phyloP scores from a whole-genome alignment of 2,329 filamentous ascomycete species.

The Drechslerella coelobrocha region DNA sequence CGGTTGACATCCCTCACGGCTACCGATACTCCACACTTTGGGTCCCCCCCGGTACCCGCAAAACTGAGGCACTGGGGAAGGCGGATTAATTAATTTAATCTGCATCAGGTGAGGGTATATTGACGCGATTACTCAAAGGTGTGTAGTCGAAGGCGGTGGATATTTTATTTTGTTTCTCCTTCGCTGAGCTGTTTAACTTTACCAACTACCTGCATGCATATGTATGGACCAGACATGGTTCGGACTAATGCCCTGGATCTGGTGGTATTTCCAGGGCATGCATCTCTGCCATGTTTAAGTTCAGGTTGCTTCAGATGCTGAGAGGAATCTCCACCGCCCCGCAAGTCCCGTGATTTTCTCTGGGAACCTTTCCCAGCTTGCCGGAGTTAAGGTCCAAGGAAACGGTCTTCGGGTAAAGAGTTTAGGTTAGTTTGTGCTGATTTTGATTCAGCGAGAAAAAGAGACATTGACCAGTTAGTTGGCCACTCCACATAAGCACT shows the following conservation, averaged over 20 bases:
- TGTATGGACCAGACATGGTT: slow-evolving; percentile 19
- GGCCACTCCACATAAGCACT: not conserved
- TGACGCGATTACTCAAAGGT: slow-evolving; percentile 1
- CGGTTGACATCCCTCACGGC: slow-evolving; percentile 42
- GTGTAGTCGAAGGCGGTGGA: not conserved
- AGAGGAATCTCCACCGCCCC: slow-evolving; percentile 27
- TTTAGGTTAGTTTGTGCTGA: too few species aligned
- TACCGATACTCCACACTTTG: slow-evolving; percentile 14
- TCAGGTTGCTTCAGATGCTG: slow-evolving; percentile 29
- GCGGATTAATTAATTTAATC: slow-evolving; percentile 1
- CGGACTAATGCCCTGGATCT: slow-evolving; percentile 19
- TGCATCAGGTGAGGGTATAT: slow-evolving; percentile 3
- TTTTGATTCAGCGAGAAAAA: too few species aligned
- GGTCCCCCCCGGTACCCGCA: not conserved
- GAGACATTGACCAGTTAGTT: too few species aligned
- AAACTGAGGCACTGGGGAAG: not conserved
- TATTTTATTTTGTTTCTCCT: too few species aligned
- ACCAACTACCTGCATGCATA: not conserved
- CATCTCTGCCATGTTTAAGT: slow-evolving; percentile 23
- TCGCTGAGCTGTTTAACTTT: not conserved
- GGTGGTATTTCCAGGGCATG: slow-evolving; percentile 13
- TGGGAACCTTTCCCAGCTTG: slow-evolving; percentile 12
- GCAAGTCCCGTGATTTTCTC: slow-evolving; percentile 39
- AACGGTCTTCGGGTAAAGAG: slow-evolving; percentile 47
- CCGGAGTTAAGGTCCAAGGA: slow-evolving; percentile 34